Conservation (phyloP, 2,329 filamentous ascomycete species). For the Pestalotiopsis fici region DNA sequence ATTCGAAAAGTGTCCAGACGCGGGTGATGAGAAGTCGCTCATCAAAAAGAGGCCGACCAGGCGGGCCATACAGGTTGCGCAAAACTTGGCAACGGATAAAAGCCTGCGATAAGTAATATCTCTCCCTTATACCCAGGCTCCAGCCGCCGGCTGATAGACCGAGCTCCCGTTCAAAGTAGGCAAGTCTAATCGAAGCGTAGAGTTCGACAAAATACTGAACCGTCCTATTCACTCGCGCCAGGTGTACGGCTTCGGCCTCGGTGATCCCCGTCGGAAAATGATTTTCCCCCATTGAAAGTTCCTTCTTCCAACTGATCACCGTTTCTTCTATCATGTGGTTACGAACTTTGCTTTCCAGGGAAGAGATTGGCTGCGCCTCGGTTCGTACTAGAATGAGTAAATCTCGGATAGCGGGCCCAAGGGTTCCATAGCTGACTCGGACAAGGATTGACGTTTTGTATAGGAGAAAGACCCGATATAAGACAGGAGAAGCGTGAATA, state of each 20-base stretch:
- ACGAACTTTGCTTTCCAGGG: not conserved
- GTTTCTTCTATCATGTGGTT: not conserved
- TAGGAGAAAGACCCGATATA: not conserved
- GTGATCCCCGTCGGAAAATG: not conserved
- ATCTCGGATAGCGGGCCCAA: not conserved
- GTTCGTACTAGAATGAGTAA: not conserved
- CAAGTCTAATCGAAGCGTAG: not conserved
- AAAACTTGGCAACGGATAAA: conserved; percentile 1
- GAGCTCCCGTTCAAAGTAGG: not conserved
- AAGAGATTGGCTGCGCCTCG: not conserved
- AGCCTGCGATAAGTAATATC: not conserved
- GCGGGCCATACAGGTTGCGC: not conserved
- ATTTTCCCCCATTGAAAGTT: not conserved
- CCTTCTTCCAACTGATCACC: not conserved
- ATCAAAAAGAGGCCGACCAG: not conserved
- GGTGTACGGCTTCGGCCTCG: not conserved
- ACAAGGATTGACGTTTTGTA: not conserved
- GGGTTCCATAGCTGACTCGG: not conserved
- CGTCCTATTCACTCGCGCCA: not conserved
- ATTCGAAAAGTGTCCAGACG: not conserved
- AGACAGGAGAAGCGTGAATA: not conserved
- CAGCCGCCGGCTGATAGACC: not conserved
- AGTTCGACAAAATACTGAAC: not conserved
- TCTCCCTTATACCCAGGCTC: not conserved
- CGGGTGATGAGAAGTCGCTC: not conserved